A percentile compares a stretch with the other conserved stretches of the same genome.
Conservation (phyloP, 228 moss, liverwort and hornwort species). For the Sphagnum fallax region DNA sequence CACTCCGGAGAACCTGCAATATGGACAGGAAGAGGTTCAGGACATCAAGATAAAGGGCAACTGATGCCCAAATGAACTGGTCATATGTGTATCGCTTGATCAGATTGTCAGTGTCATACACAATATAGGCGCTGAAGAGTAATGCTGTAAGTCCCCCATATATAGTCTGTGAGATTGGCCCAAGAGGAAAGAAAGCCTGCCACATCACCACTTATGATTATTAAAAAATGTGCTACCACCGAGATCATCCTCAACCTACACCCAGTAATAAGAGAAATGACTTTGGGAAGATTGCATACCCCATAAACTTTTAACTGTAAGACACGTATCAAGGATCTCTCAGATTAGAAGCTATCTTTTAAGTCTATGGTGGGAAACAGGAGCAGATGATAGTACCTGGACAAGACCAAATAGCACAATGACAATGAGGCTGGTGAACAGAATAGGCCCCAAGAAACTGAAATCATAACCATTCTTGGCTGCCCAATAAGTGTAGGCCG, state of each 20-base stretch:
- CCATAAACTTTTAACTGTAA: too few species aligned
- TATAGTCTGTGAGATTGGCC: slow-evolving; percentile 63
- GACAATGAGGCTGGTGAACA: slow-evolving; percentile 63
- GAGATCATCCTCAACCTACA: too few species aligned
- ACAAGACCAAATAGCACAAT: slow-evolving; percentile 71
- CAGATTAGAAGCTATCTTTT: too few species aligned
- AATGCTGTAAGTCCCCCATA: slow-evolving; percentile 75
- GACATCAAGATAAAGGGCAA: slow-evolving; percentile 90
- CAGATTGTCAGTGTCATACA: slow-evolving; percentile 90
- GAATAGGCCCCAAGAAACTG: slow-evolving; percentile 79
- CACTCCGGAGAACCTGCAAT: slow-evolving; percentile 68
- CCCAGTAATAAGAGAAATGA: too few species aligned
- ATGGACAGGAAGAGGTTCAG: slow-evolving; percentile 83
- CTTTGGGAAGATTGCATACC: too few species aligned
- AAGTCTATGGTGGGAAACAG: too few species aligned
- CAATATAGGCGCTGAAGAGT: slow-evolving; percentile 83
- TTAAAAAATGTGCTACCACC: too few species aligned
- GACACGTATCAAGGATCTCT: too few species aligned
- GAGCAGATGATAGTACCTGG: slow-evolving; percentile 37
- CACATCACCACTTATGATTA: background rate
- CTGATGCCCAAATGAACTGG: slow-evolving; percentile 97
- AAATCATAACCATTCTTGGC: slow-evolving; percentile 77
- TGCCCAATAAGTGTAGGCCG: slow-evolving; percentile 90
- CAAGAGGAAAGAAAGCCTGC: slow-evolving; percentile 71
- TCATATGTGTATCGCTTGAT: slow-evolving; percentile 81